Base-by-base conservation (phyloP, 2,329 filamentous ascomycete genomes). In the Curvularia lunata region DNA sequence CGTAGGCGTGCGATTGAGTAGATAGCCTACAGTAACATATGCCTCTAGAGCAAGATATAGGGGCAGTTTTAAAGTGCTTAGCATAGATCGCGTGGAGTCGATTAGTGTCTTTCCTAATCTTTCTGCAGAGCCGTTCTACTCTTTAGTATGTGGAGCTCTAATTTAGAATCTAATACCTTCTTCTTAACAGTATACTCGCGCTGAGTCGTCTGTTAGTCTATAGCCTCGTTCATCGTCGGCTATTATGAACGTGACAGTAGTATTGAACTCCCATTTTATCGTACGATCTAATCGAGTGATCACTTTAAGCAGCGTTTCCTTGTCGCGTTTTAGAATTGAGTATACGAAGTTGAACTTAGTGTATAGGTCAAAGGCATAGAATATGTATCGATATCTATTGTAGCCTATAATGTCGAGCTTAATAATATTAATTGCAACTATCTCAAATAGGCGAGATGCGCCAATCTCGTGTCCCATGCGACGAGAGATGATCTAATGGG, bases 201-300 rank as follows among this genome's bases (percentile, higher is more conserved):
- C 27, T 37, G 28, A 56, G 34, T 52, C 25, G 32, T 48, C 23
- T 6, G 34, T 46, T 1, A 49, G 19, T 18, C 41, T 13, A 23
- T 54, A 54, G 21, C 56, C 56, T 59, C 28, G n/a, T 34, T 62
- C 30, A 38, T 59, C 19, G 40, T 62, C 38, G 7, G 48, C 55
- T 12, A 59, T 59, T 16, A 62, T 13, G 18, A 59, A 59, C 34
- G 28, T 62, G n/a, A 62, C 45, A 16, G 48, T 56, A 43, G 46
- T 34, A 25, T 58, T 62, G 18, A 59, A 62, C 34, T 59, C 42
- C 18, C 46, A 48, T 30, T 62, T 56, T n/a, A 62, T 58, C 12
- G 30, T 40, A 48, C 40, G n/a, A 52, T 61, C 47, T 34, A 61
- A 66, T 87, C 32, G 85, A 85, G 64, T 59, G 8, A 59, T 18